phyloP scores from a whole-genome alignment of 352 stramenopile species.

The Globisporangium heterothallicum region DNA sequence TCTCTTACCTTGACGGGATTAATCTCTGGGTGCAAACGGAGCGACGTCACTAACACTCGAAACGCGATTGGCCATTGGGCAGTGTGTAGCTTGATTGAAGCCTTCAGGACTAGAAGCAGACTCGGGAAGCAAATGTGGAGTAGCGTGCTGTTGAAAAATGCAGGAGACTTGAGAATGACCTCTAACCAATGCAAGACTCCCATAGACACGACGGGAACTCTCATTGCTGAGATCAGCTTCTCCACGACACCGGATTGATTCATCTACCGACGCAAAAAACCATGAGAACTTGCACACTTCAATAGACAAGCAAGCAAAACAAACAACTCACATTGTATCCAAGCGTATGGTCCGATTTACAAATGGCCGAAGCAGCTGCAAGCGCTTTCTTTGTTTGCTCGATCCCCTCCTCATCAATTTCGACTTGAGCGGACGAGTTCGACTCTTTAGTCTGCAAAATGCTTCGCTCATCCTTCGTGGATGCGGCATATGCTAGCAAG shows the following conservation, averaged over 20 bases:
- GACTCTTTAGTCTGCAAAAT: conserved; percentile 44
- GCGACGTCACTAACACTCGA: conserved; percentile 64
- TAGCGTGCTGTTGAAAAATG: conserved; percentile 80
- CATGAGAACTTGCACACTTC: not conserved
- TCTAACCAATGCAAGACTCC: conserved; percentile 82
- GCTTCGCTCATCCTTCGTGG: conserved; percentile 70
- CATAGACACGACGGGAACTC: conserved; percentile 79
- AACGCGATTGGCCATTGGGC: conserved; percentile 83
- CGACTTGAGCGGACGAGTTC: conserved; percentile 21
- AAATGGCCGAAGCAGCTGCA: conserved; percentile 66
- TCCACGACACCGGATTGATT: conserved; percentile 81
- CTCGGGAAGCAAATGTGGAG: conserved; percentile 84
- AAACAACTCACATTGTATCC: conserved; percentile 71
- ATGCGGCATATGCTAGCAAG: conserved; percentile 70
- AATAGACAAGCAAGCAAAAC: not conserved
- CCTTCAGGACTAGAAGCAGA: conserved; percentile 70
- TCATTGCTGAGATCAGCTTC: conserved; percentile 72
- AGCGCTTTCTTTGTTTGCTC: conserved; percentile 65
- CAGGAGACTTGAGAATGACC: conserved; percentile 62
- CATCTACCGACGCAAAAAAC: conserved; percentile 41
- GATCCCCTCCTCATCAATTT: conserved; percentile 46
- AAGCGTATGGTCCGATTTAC: conserved; percentile 80
- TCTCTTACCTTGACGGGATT: conserved; percentile 72
- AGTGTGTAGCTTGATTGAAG: conserved; percentile 70
- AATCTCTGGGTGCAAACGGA: conserved; percentile 68